phyloP scores from a whole-genome alignment of 768 basidiomycete genomes.

The Mrakia blollopis region DNA sequence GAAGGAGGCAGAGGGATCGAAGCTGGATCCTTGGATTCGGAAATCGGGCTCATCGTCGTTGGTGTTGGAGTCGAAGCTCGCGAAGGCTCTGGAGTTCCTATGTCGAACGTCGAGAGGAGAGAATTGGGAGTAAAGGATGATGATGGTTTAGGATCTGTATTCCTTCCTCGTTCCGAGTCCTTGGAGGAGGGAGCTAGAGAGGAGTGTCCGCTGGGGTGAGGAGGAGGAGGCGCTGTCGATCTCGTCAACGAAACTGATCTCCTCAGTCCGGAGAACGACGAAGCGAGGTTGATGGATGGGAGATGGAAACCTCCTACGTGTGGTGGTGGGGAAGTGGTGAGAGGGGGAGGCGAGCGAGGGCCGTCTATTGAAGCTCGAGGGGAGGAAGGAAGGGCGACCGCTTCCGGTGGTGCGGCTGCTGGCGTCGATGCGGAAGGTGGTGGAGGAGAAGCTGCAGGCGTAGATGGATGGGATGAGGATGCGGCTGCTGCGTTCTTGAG shows the following conservation, averaged over 20 bases:
- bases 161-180: neutral
- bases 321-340: neutral
- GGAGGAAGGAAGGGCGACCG: neutral
- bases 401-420: neutral
- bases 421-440: neutral
- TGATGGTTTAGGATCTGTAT: neutral
- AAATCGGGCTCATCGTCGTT: too few relatives aligned
- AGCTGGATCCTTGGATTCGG: neutral
- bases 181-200: neutral
- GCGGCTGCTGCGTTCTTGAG: slow-evolving; percentile 33
- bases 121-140: too few relatives aligned
- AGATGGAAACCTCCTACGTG: neutral
- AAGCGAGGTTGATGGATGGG: slow-evolving; percentile 5
- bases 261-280: slow-evolving; percentile 1
- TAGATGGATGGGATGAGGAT: slow-evolving; percentile 22
- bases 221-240: neutral
- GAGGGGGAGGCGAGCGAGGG: neutral
- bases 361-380: neutral
- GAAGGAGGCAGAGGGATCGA: slow-evolving; percentile 20
- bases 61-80: neutral
- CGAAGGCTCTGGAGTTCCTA: neutral
- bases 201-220: neutral
- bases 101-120: neutral
- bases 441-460: neutral
- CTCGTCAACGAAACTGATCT: slow-evolving; percentile 19